Evolutionary conservation across 495 filamentous ascomycete genomes (phyloP).

Genomic region (Poronia punctata): DNA sequence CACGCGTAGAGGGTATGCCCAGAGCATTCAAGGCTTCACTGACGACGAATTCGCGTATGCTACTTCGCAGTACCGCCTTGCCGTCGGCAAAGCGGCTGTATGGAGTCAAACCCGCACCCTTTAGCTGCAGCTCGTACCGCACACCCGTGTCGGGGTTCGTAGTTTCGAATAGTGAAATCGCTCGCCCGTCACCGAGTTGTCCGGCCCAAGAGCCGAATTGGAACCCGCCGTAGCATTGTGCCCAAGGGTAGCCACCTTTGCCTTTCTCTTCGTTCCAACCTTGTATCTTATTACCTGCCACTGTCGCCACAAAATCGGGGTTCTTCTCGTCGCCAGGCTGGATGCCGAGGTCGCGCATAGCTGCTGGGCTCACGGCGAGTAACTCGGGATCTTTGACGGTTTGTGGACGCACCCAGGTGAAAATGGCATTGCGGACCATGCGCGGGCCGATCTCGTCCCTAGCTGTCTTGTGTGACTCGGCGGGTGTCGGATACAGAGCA

Average conservation of each 20-base stretch:
- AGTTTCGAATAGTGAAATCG: conserved; percentile 86
- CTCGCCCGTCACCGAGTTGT: conserved; percentile 90
- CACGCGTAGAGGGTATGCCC: conserved; percentile 77
- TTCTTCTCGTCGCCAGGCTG: conserved; percentile 56
- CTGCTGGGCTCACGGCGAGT: conserved; percentile 67
- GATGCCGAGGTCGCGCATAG: conserved; percentile 73
- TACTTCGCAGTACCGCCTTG: conserved; percentile 83
- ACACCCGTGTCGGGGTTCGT: conserved; percentile 65
- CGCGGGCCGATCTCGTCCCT: conserved; percentile 71
- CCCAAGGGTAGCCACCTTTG: conserved; percentile 83
- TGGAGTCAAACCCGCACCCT: conserved; percentile 86
- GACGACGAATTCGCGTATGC: conserved; percentile 88
- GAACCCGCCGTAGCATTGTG: conserved; percentile 92
- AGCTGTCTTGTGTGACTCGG: conserved; percentile 69
- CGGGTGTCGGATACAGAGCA: conserved; percentile 70
- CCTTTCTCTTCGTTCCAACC: conserved; percentile 53
- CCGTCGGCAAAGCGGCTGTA: conserved; percentile 98
- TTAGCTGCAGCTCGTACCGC: conserved; percentile 87
- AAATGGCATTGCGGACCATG: conserved; percentile 76
- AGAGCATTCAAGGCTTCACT: conserved; percentile 81
- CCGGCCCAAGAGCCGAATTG: conserved; percentile 89
- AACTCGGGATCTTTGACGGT: conserved; percentile 62
- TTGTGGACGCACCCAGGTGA: conserved; percentile 85
- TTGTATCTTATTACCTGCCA: conserved; percentile 72
- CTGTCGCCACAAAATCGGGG: conserved; percentile 66